These are phyloP conservation scores for Centaurea solstitialis DNA, from an alignment of 129 eudicot genomes.

Conservation along the genomic window DNA sequence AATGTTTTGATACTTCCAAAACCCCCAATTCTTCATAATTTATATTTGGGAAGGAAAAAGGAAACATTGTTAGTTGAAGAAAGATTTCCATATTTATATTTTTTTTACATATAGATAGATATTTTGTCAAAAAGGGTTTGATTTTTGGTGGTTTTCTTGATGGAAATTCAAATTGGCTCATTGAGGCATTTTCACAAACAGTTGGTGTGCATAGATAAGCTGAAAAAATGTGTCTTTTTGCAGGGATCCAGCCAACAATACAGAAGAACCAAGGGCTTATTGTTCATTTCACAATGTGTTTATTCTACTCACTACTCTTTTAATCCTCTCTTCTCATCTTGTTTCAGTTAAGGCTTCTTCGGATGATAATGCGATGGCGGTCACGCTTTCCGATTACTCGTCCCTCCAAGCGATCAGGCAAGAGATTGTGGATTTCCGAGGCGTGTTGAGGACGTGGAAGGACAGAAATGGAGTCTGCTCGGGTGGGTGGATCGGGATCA, in stretches of 20 bases:
- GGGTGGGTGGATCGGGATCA: constrained; percentile 85
- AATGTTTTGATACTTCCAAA: background rate
- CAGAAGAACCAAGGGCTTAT: constrained; percentile 5
- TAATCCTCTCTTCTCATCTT: constrained; percentile 33
- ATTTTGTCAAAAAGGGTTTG: background rate
- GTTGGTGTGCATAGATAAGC: constrained; percentile 12
- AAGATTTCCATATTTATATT: background rate
- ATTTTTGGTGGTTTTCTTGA: background rate
- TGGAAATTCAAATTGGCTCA: constrained; percentile 38
- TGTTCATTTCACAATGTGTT: constrained; percentile 8
- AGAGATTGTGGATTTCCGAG: constrained; percentile 52
- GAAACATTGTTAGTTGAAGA: too few species aligned
- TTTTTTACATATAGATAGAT: background rate
- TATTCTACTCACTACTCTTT: constrained; percentile 19
- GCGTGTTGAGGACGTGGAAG: constrained; percentile 72
- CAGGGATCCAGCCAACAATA: constrained; percentile 24
- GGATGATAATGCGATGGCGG: constrained; percentile 50
- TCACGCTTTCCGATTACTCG: constrained; percentile 59
- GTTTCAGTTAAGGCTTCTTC: constrained; percentile 48
- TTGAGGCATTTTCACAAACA: constrained; percentile 27
- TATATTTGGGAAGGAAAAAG: background rate
- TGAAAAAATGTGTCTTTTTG: background rate
- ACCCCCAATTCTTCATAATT: background rate
- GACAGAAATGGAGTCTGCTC: constrained; percentile 64
- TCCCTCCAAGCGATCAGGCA: constrained; percentile 68